These are phyloP conservation scores for Akanthomyces lecanii DNA, from an alignment of 2,329 filamentous ascomycete genomes.

Conservation along the genomic window DNA sequence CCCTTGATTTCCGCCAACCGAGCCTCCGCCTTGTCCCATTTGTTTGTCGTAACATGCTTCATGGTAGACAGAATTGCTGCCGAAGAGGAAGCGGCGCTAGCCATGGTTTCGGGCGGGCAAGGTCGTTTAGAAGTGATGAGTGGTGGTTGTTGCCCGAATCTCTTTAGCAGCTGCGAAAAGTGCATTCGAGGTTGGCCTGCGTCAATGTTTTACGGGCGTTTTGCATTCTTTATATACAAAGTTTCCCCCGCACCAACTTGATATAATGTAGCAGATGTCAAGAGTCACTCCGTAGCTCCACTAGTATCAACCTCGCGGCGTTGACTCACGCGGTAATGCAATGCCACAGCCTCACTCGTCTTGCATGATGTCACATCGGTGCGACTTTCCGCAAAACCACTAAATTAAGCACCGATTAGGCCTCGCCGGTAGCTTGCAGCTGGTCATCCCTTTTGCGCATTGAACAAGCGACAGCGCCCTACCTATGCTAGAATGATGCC, in stretches of 20 bases:
- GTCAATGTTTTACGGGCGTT: background rate
- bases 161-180: background rate
- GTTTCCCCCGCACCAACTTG: too few species aligned
- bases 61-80: slow-evolving; percentile 16
- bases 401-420: too few species aligned
- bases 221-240: background rate
- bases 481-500: too few species aligned
- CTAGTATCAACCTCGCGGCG: background rate
- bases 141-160: background rate
- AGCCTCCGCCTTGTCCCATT: slow-evolving; percentile 14
- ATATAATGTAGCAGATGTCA: background rate
- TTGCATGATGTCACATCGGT: background rate
- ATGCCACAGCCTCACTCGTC: background rate
- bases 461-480: too few species aligned
- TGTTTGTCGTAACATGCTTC: slow-evolving; percentile 14
- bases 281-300: background rate
- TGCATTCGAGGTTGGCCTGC: background rate
- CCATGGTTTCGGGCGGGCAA: slow-evolving; percentile 10
- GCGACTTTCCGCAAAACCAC: too few species aligned
- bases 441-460: too few species aligned
- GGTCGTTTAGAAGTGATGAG: background rate
- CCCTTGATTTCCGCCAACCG: background rate
- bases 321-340: slow-evolving; percentile 9
- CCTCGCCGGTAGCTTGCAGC: background rate
- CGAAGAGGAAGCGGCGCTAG: slow-evolving; percentile 2